Conservation (phyloP, 805 yeast genomes). For the Cyberlindnera bimundalis region DNA sequence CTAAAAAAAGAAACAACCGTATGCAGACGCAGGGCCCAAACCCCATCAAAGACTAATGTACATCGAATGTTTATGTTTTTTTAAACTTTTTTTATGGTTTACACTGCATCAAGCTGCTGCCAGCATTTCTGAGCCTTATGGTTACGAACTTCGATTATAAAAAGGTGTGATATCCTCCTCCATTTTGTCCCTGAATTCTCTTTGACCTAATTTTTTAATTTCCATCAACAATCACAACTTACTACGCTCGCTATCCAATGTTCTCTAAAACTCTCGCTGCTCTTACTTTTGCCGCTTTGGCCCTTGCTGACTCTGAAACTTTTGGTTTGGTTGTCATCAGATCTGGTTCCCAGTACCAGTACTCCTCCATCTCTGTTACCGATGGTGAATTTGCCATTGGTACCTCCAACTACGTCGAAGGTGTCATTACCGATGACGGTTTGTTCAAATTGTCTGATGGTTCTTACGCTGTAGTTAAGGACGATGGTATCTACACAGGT, state of each 20-base stretch:
- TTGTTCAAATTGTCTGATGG: constrained; percentile 29
- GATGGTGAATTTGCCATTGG: constrained; percentile 22
- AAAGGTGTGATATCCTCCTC: background rate
- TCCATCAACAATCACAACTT: too few species aligned
- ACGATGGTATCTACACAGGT: constrained; percentile 26
- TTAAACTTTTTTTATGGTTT: too few species aligned
- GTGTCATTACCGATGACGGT: constrained; percentile 33
- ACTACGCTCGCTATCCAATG: constrained; percentile 23
- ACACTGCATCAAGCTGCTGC: too few species aligned
- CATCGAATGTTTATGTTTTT: too few species aligned
- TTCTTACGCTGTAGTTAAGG: constrained; percentile 29
- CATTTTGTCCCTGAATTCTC: too few species aligned
- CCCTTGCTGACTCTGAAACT: constrained; percentile 35
- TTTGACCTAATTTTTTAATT: too few species aligned
- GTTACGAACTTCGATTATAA: background rate
- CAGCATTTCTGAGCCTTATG: too few species aligned
- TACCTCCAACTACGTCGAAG: constrained; percentile 14
- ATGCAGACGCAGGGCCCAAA: too few species aligned
- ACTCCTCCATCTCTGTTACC: constrained; percentile 23
- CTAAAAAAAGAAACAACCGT: too few species aligned
- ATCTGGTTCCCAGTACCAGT: constrained; percentile 36
- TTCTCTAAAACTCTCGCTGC: constrained; percentile 27
- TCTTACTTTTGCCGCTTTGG: constrained; percentile 28
- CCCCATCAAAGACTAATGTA: too few species aligned
- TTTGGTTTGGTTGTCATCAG: constrained; percentile 35